phyloP scores from a whole-genome alignment of 768 basidiomycete species.

The Leucocoprinus sp. region DNA sequence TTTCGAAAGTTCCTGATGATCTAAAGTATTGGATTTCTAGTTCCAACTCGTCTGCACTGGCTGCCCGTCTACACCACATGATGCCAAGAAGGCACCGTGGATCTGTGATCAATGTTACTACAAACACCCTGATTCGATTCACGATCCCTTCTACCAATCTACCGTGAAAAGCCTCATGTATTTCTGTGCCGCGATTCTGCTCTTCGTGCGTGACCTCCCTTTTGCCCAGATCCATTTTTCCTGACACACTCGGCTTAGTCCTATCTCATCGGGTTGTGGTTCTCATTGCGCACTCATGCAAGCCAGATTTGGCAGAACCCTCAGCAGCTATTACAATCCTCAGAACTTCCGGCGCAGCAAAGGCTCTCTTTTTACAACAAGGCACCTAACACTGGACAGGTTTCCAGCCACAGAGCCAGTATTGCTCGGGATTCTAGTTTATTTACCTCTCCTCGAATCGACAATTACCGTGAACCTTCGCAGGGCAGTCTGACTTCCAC shows the following conservation, averaged over 20 bases:
- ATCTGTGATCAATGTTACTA: constrained; percentile 90
- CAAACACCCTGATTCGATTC: constrained; percentile 85
- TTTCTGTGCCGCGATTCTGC: constrained; percentile 82
- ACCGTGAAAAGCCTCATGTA: constrained; percentile 96
- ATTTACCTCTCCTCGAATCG: constrained; percentile 28
- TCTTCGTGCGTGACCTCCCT: constrained; percentile 59
- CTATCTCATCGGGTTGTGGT: constrained; percentile 96
- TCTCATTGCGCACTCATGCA: constrained; percentile 95
- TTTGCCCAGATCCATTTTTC: not conserved
- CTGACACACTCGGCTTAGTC: constrained; percentile 46
- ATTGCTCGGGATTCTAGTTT: constrained; percentile 32
- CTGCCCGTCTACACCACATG: constrained; percentile 48
- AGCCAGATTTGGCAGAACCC: constrained; percentile 99
- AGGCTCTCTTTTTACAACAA: constrained; percentile 64
- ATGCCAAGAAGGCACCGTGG: constrained; percentile 52
- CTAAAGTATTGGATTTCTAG: constrained; percentile 30
- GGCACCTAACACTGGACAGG: constrained; percentile 18
- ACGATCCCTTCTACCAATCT: constrained; percentile 94
- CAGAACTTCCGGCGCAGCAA: constrained; percentile 48
- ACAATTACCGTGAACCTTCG: constrained; percentile 27
- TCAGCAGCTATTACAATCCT: constrained; percentile 64
- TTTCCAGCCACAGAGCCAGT: constrained; percentile 15
- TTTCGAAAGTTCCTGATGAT: constrained; percentile 1
- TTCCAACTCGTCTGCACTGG: constrained; percentile 83
- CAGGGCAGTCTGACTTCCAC: constrained; percentile 7